A percentile compares a stretch with the other conserved stretches of the same genome.
phyloP scores from a whole-genome alignment of 257 asterid species.

The Solanum gracilifrons region DNA sequence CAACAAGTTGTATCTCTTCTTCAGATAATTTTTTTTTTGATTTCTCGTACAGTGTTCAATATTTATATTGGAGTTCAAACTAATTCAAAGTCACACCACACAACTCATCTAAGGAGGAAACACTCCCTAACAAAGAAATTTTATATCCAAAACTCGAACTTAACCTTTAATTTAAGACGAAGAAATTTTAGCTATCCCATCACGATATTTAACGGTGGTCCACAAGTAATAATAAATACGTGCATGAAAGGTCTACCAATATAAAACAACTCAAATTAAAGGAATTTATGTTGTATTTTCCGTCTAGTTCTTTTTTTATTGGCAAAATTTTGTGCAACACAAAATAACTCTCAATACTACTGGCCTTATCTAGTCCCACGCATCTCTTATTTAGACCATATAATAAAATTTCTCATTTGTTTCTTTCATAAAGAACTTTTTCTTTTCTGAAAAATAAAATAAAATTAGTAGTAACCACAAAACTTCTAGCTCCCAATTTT shows the following conservation, averaged over 20 bases:
- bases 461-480: neutral
- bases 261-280: neutral
- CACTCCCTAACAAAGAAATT: neutral
- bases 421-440: neutral
- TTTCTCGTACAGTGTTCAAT: neutral
- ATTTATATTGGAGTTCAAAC: neutral
- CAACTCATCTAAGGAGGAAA: no score
- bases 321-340: neutral
- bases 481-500: neutral
- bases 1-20: neutral
- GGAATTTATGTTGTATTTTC: neutral
- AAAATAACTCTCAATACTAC: neutral
- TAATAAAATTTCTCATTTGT: neutral
- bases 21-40: no score
- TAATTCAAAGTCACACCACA: neutral
- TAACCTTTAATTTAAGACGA: no score
- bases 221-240: neutral
- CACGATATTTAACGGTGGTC: neutral
- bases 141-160: neutral
- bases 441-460: neutral
- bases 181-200: neutral
- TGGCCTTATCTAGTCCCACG: neutral
- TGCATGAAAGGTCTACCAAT: neutral
- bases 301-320: neutral
- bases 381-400: neutral